These are phyloP conservation scores for Lasiodiplodia hormozganensis DNA, from an alignment of 2,329 filamentous ascomycete species.

Conservation along the genomic window DNA sequence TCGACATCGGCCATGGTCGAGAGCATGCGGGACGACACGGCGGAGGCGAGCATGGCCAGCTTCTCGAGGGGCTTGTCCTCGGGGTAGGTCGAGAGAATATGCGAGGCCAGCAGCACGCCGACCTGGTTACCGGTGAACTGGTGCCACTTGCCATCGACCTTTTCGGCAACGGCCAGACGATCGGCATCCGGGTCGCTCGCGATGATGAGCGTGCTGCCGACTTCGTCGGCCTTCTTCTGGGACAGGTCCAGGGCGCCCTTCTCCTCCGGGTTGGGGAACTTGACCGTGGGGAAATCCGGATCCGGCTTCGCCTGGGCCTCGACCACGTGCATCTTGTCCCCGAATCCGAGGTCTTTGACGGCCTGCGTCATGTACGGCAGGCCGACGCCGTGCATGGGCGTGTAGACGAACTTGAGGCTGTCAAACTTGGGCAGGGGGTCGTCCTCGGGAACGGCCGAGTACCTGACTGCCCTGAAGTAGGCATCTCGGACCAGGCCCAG, in stretches of 20 bases:
- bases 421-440: conserved; percentile 33
- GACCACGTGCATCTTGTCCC: conserved; percentile 56
- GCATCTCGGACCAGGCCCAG: conserved; percentile 50
- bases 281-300: conserved; percentile 68
- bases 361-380: conserved; percentile 55
- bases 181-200: conserved; percentile 72
- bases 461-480: conserved; percentile 54
- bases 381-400: conserved; percentile 64
- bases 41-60: conserved; percentile 66
- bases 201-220: conserved; percentile 59
- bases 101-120: conserved; percentile 65
- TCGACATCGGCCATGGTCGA: conserved; percentile 61
- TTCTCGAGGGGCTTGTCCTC: conserved; percentile 45
- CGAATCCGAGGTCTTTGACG: conserved; percentile 47
- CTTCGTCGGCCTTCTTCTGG: conserved; percentile 59
- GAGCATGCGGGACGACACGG: conserved; percentile 70
- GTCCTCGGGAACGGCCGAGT: conserved; percentile 45
- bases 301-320: conserved; percentile 63
- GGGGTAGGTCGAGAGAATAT: conserved; percentile 59
- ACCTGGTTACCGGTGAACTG: conserved; percentile 71
- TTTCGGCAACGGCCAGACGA: conserved; percentile 67
- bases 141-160: conserved; percentile 63
- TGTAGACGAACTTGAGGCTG: conserved; percentile 58
- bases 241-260: conserved; percentile 67
- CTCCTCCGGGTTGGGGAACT: conserved; percentile 71